A percentile compares a stretch with the other conserved stretches of the same genome.
Evolutionary conservation across 257 asterid species (phyloP).

Genomic region (Solanum okadae): DNA sequence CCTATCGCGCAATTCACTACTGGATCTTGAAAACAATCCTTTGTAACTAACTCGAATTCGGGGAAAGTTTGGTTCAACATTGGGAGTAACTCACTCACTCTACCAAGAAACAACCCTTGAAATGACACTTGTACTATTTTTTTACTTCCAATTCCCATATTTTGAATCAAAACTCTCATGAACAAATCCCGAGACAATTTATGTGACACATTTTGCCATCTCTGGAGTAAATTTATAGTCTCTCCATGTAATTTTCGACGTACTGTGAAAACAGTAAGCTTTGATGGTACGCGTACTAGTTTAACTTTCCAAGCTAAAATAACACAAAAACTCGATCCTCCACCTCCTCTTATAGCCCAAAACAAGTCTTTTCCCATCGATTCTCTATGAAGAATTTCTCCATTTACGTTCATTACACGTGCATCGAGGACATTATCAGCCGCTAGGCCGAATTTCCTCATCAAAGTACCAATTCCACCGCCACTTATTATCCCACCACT

Average conservation of each 20-base stretch:
- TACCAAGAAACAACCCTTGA: too few species aligned
- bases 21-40: background rate
- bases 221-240: background rate
- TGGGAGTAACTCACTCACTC: too few species aligned
- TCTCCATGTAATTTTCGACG: background rate
- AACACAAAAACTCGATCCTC: conserved; percentile 19
- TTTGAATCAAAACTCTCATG: too few species aligned
- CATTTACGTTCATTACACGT: background rate
- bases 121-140: too few species aligned
- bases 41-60: background rate
- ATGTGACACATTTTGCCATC: conserved; percentile 13
- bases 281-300: conserved; percentile 1
- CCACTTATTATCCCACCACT: conserved; percentile 27
- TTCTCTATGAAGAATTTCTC: conserved; percentile 3
- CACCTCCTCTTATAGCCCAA: conserved; percentile 29
- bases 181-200: background rate
- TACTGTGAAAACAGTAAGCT: conserved; percentile 9
- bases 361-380: conserved; percentile 20
- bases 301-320: conserved; percentile 19
- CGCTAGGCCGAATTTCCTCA: conserved; percentile 16
- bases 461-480: conserved; percentile 27
- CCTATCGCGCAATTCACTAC: background rate
- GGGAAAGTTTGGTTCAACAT: too few species aligned
- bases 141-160: too few species aligned
- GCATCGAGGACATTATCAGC: conserved; percentile 24